Conservation (phyloP, 257 asterid species). For the Mitragyna speciosa region DNA sequence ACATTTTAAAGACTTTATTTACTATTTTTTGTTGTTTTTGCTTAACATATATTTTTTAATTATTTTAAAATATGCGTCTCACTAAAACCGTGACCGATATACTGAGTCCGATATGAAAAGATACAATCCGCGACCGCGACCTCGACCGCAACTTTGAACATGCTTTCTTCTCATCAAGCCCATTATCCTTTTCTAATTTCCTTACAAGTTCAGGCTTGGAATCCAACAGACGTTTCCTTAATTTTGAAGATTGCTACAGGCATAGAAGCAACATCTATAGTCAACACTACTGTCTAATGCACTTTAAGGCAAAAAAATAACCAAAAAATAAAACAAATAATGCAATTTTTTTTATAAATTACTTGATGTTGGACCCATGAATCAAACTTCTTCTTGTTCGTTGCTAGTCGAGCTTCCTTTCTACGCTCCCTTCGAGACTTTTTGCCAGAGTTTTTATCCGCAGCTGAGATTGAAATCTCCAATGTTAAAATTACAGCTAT, state of each 20-base stretch:
- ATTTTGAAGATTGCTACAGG: slow-evolving; percentile 33
- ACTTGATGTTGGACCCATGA: slow-evolving; percentile 67
- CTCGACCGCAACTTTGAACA: no score
- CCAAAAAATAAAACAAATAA: neutral
- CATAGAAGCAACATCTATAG: neutral
- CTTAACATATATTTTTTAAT: no score
- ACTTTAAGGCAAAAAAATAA: neutral
- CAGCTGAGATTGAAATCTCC: neutral
- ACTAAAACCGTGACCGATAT: no score
- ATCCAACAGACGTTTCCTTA: slow-evolving; percentile 16
- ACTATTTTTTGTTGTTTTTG: no score
- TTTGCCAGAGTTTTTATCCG: slow-evolving; percentile 30
- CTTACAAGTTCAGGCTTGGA: slow-evolving; percentile 18
- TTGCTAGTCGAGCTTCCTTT: slow-evolving; percentile 59
- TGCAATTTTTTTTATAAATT: neutral
- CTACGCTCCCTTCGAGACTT: slow-evolving; percentile 58
- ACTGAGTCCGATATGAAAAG: neutral
- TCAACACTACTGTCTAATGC: neutral
- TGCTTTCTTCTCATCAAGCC: neutral
- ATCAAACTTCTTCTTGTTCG: slow-evolving; percentile 58
- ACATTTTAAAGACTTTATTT: no score
- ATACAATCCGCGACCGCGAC: no score
- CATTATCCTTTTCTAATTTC: slow-evolving; percentile 20
- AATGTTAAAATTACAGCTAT: neutral
- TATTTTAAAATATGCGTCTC: no score